Percentiles rank a stretch among this genome's conserved stretches.
These are phyloP conservation scores for Mycena epipterygia DNA, from an alignment of 768 basidiomycete species.

Conservation along the genomic window DNA sequence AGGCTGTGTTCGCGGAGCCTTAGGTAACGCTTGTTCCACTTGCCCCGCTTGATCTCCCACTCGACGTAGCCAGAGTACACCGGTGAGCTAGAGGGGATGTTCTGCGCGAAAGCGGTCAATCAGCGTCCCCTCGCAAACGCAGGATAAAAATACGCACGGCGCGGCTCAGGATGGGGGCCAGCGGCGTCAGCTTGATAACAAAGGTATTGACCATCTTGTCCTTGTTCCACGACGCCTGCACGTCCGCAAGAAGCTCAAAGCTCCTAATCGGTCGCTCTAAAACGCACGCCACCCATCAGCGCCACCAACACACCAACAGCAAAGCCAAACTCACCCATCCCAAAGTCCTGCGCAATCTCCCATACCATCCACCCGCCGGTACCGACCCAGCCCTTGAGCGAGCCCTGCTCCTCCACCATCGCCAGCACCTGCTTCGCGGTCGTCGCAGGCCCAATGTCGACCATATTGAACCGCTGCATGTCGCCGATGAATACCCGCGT, in stretches of 20 bases:
- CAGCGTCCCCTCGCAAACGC: not conserved
- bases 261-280: conserved; percentile 91
- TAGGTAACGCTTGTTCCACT: conserved; percentile 96
- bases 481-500: conserved; percentile 85
- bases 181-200: conserved; percentile 79
- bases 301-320: conserved; percentile 16
- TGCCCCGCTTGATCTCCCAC: conserved; percentile 91
- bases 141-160: conserved; percentile 59
- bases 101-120: conserved; percentile 42
- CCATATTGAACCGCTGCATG: conserved; percentile 80
- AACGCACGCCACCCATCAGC: conserved; percentile 28
- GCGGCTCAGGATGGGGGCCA: conserved; percentile 71
- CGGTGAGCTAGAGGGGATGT: conserved; percentile 61
- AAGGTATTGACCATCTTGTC: conserved; percentile 86
- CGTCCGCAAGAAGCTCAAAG: conserved; percentile 86
- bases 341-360: conserved; percentile 92
- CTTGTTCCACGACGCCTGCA: conserved; percentile 91
- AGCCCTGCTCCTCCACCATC: conserved; percentile 74
- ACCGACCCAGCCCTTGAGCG: conserved; percentile 70
- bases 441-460: conserved; percentile 77
- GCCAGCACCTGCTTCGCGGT: conserved; percentile 81
- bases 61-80: conserved; percentile 78
- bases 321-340: conserved; percentile 79
- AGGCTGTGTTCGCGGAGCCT: conserved; percentile 88
- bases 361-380: conserved; percentile 90